A percentile compares a stretch with the other conserved stretches of the same genome.
These are phyloP conservation scores for Trichosporon sp. DNA, from an alignment of 1,284 basidiomycete genomes.

Conservation along the genomic window DNA sequence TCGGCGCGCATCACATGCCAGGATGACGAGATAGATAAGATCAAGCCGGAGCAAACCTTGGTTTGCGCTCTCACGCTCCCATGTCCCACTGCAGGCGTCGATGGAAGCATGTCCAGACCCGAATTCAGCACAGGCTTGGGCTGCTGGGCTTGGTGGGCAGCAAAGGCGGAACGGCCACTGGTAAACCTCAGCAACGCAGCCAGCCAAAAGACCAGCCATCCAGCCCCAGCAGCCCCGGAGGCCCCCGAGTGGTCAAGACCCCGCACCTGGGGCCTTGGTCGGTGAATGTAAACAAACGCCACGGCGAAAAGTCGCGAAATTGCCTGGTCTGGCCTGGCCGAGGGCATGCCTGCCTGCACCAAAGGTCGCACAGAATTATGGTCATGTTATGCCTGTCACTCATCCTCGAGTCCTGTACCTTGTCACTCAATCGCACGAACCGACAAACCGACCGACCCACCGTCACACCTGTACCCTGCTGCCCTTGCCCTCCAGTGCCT, in stretches of 20 bases:
- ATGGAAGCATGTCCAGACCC: not conserved
- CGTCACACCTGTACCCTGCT: not conserved
- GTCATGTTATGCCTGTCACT: not conserved
- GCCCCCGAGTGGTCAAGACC: not conserved
- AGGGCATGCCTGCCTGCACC: not conserved
- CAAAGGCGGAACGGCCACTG: too few species aligned
- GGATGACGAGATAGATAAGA: slow-evolving; percentile 5
- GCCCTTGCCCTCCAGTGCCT: not conserved
- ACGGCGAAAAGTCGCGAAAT: not conserved
- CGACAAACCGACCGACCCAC: not conserved
- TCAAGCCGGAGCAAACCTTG: not conserved
- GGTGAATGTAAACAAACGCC: not conserved
- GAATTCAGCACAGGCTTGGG: not conserved
- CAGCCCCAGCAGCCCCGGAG: not conserved
- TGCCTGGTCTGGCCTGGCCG: not conserved
- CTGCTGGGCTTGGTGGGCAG: not conserved
- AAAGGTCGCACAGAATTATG: not conserved
- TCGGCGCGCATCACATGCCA: not conserved
- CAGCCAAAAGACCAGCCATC: not conserved
- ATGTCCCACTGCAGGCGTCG: not conserved
- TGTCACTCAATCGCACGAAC: not conserved
- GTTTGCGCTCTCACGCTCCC: not conserved
- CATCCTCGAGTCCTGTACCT: not conserved
- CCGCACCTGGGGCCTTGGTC: not conserved
- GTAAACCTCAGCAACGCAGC: not conserved